These are phyloP conservation scores for Yamadazyma songkhlaensis DNA, from an alignment of 1,139 yeast species.

Conservation along the genomic window DNA sequence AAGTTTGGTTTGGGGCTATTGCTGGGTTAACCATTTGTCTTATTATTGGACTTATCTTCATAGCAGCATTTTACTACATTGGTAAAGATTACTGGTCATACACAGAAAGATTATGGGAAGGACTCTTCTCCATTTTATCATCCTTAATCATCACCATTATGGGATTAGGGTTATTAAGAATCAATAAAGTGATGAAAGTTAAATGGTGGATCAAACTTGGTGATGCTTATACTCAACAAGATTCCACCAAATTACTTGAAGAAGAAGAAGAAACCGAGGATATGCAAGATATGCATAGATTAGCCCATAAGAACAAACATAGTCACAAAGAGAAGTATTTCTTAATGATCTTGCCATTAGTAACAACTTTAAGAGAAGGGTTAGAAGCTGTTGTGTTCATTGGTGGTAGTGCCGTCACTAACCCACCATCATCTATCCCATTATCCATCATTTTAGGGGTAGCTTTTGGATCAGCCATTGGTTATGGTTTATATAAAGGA, in stretches of 20 bases:
- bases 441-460: conserved; percentile 37
- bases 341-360: conserved; percentile 40
- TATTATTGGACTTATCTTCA: conserved; percentile 70
- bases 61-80: conserved; percentile 69
- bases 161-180: conserved; percentile 84
- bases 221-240: conserved; percentile 29
- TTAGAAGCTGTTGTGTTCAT: conserved; percentile 48
- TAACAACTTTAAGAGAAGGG: conserved; percentile 47
- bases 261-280: conserved; percentile 6
- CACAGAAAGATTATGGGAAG: conserved; percentile 92
- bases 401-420: conserved; percentile 46
- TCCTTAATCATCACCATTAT: conserved; percentile 78
- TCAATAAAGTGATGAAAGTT: conserved; percentile 62
- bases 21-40: conserved; percentile 73
- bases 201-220: conserved; percentile 51
- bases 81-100: conserved; percentile 80
- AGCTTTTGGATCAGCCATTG: conserved; percentile 32
- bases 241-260: conserved; percentile 5
- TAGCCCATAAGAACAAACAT: not conserved
- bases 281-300: not conserved
- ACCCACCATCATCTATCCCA: conserved; percentile 39
- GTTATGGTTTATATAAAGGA: conserved; percentile 40
- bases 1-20: conserved; percentile 84
- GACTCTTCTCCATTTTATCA: conserved; percentile 77
- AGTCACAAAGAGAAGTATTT: conserved; percentile 23